These are phyloP conservation scores for Tolypocladium album DNA, from an alignment of 2,329 filamentous ascomycete genomes.

Conservation along the genomic window DNA sequence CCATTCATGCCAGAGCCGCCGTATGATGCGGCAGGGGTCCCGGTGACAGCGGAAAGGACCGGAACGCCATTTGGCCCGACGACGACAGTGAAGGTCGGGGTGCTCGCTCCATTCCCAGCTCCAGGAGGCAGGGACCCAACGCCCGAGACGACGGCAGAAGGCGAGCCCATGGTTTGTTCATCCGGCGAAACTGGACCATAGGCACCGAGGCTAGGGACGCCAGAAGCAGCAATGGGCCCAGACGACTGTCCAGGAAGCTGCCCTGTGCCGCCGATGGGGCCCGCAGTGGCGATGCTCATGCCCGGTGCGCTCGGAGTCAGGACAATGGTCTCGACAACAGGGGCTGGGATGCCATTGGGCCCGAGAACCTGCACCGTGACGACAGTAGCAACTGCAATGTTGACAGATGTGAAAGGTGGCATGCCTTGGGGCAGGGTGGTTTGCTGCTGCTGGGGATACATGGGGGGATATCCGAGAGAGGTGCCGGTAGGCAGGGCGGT, in stretches of 20 bases:
- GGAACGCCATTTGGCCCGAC: conserved; percentile 11
- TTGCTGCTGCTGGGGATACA: conserved; percentile 7
- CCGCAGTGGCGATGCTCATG: conserved; percentile 7
- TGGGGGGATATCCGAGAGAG: conserved; percentile 8
- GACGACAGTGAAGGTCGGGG: conserved; percentile 13
- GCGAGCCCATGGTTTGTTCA: conserved; percentile 2
- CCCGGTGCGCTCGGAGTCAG: conserved; percentile 12
- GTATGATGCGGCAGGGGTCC: conserved; percentile 8
- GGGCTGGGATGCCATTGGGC: conserved; percentile 18
- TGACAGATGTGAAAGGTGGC: conserved; percentile 5
- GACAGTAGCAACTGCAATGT: conserved; percentile 12
- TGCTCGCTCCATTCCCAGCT: conserved; percentile 12
- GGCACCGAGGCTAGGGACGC: conserved; percentile 12
- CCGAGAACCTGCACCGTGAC: conserved; percentile 20
- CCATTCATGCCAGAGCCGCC: conserved; percentile 5
- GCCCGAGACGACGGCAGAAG: conserved; percentile 10
- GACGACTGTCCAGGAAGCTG: conserved; percentile 6
- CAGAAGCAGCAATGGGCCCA: conserved; percentile 7
- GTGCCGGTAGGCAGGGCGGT: conserved; percentile 4
- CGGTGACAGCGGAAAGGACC: conserved; percentile 9
- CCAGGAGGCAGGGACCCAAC: conserved; percentile 8
- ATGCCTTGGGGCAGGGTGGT: conserved; percentile 11
- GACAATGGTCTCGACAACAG: conserved; percentile 21
- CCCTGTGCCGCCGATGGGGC: conserved; percentile 7
- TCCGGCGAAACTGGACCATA: conserved; percentile 10